Evolutionary conservation across 2,329 filamentous ascomycete genomes (phyloP).

Genomic region (Aureobasidium sp.): DNA sequence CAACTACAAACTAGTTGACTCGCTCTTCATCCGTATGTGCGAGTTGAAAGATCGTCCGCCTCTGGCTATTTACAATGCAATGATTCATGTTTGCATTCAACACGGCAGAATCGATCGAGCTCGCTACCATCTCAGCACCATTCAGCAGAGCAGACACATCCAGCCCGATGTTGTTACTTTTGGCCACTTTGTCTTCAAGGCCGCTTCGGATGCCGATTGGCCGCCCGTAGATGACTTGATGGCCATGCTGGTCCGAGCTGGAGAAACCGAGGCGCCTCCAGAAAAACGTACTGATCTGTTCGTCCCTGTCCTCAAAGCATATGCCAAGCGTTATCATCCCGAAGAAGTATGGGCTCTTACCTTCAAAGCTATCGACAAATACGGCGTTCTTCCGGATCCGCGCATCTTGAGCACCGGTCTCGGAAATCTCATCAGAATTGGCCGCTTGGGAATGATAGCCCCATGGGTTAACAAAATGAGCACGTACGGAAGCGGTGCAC

Average conservation of each 20-base stretch:
- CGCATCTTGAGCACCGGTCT: conserved; percentile 24
- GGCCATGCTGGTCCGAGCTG: background rate
- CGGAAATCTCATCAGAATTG: conserved; percentile 19
- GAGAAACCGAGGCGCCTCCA: background rate
- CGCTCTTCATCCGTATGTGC: background rate
- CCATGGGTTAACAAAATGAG: conserved; percentile 23
- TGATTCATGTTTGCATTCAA: conserved; percentile 5
- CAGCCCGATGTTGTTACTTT: conserved; percentile 5
- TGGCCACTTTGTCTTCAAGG: conserved; percentile 11
- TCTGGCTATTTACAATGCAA: conserved; percentile 9
- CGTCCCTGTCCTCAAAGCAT: conserved; percentile 9
- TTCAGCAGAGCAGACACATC: background rate
- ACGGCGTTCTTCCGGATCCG: conserved; percentile 22
- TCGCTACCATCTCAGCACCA: background rate
- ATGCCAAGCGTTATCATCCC: conserved; percentile 19
- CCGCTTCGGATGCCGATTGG: conserved; percentile 19
- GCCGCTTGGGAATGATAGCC: conserved; percentile 20
- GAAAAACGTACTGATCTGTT: conserved; percentile 10
- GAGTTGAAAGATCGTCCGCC: background rate
- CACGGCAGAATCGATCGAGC: background rate
- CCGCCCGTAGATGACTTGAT: conserved; percentile 13
- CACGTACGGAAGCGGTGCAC: conserved; percentile 17
- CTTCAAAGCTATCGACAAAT: conserved; percentile 19
- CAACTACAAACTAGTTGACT: background rate
- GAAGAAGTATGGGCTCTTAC: conserved; percentile 25